Evolutionary conservation across 352 stramenopile genomes (phyloP), one percentile per base, ranked within the genome.

Genomic region (Phytophthora sp.): DNA sequence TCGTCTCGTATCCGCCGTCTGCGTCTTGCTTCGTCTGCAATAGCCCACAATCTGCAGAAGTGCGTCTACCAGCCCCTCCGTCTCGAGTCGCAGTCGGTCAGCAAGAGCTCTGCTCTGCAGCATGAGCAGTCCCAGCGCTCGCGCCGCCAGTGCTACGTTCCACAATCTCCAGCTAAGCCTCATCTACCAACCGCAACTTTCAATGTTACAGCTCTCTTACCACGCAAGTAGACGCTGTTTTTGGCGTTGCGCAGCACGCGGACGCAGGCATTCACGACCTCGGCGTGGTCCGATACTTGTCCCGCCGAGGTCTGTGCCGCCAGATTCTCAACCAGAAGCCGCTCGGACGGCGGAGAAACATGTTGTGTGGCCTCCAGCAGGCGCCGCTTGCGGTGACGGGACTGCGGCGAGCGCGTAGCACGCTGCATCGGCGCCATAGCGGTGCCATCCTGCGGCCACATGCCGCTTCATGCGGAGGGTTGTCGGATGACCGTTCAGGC

Each of bases 21-120:
- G 73, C 21, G 62, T 64, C 26, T 65, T 54, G 37, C 74, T 69
- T 27, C 72, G 74, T 13, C 84, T 71, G 31, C 81, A 92, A 50
- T 72, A 87, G 34, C 79, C 76, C 41, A 94, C 58, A 20, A 94
- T 56, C 65, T 92, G 82, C 41, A 94, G 72, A 37, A 94, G 57
- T 38, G 85, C 79, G 50, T 94, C 85, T 24, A 94, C 73, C 10
- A 94, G 60, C 8, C 81, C 80, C 24, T 92, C 78, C 4, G 76
- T 77, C 48, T 94, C 83, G 9, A 91, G 61, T 21, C 71, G 69
- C 48, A 94, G 44, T 18, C 67, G 82, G 11, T 39, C 64, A 4
- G 66, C 51, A 3, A 89, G 71, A 9, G 57, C 39, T 8, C 44
- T 62, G 23, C 79, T 75, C 13, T 75, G 49, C 24, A 84, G 24